Conservation (phyloP, 805 yeast species). For the Candida cerambycidarum region DNA sequence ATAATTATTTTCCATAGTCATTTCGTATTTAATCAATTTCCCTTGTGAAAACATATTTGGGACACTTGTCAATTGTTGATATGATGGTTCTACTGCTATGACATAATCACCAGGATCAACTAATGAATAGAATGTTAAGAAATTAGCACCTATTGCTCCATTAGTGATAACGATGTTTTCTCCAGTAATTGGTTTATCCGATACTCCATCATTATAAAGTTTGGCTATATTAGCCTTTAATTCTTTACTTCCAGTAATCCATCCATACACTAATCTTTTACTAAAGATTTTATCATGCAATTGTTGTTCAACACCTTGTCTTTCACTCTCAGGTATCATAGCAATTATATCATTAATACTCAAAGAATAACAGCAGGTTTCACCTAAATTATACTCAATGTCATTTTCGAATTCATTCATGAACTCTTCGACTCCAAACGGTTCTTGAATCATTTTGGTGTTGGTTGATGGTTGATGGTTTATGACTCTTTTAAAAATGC, state of each 20-base stretch:
- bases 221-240: constrained; percentile 36
- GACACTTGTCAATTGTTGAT: constrained; percentile 50
- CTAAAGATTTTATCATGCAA: constrained; percentile 21
- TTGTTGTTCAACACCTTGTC: constrained; percentile 5
- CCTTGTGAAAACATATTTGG: constrained; percentile 44
- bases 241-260: constrained; percentile 45
- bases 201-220: constrained; percentile 29
- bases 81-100: constrained; percentile 48
- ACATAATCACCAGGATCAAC: constrained; percentile 48
- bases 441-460: constrained; percentile 29
- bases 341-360: constrained; percentile 37
- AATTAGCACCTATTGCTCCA: constrained; percentile 60
- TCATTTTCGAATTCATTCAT: constrained; percentile 50
- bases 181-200: constrained; percentile 43
- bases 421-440: constrained; percentile 52
- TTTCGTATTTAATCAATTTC: constrained; percentile 33
- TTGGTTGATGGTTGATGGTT: neutral
- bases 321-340: constrained; percentile 14
- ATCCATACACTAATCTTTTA: constrained; percentile 43
- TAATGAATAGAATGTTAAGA: constrained; percentile 43
- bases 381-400: constrained; percentile 46
- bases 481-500: neutral
- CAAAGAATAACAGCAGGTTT: constrained; percentile 51
- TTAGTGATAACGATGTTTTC: constrained; percentile 52
- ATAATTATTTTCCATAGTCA: constrained; percentile 34